Evolutionary conservation across 2,329 filamentous ascomycete genomes (phyloP).

Genomic region (Claviceps sp.): DNA sequence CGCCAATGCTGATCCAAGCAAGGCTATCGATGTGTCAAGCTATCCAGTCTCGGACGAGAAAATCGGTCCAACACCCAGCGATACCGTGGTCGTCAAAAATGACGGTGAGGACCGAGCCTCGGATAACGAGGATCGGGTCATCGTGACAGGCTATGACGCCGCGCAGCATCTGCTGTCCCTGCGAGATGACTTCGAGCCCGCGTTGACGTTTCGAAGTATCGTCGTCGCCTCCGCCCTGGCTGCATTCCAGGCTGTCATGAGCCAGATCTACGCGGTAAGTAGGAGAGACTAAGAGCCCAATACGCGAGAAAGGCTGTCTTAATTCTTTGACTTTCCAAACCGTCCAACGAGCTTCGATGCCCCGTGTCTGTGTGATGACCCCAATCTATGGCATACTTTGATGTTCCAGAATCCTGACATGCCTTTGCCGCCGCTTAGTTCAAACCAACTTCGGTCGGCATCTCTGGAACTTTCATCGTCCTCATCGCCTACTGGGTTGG

Average conservation of each 20-base stretch:
- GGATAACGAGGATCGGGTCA: constrained; percentile 28
- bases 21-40: too few species aligned
- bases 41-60: too few species aligned
- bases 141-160: constrained; percentile 38
- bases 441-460: constrained; percentile 35
- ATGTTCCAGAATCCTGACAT: background rate
- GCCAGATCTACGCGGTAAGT: constrained; percentile 37
- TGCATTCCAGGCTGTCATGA: constrained; percentile 41
- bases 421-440: constrained; percentile 21
- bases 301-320: too few species aligned
- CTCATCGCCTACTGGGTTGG: constrained; percentile 43
- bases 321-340: too few species aligned
- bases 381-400: too few species aligned
- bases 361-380: too few species aligned
- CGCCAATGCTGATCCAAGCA: too few species aligned
- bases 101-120: too few species aligned
- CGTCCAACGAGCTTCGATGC: background rate
- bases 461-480: constrained; percentile 42
- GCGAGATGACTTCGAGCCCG: constrained; percentile 36
- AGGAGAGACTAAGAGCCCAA: fast-evolving
- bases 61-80: too few species aligned
- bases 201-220: constrained; percentile 40
- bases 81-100: too few species aligned
- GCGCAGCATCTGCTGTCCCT: constrained; percentile 33
- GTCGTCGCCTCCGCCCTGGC: constrained; percentile 35